phyloP scores from a whole-genome alignment of 176 grass and related monocot genomes.

The Juncus effusus region DNA sequence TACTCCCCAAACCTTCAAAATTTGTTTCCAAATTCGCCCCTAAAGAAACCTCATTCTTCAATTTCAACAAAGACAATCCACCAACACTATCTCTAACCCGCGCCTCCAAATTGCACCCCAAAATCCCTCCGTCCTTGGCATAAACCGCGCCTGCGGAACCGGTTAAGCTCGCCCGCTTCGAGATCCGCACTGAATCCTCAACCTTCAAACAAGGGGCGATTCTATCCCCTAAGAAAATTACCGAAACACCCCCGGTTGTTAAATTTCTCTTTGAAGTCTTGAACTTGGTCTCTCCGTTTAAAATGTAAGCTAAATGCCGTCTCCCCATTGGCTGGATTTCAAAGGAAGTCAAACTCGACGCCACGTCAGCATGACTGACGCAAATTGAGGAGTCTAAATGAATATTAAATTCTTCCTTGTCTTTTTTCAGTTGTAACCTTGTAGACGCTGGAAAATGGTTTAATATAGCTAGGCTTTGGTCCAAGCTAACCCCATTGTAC shows the following conservation, averaged over 20 bases:
- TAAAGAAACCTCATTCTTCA: slow-evolving; percentile 52
- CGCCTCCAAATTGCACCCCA: slow-evolving; percentile 58
- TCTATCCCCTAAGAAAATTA: slow-evolving; percentile 67
- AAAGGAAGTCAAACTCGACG: slow-evolving; percentile 63
- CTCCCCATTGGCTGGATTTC: slow-evolving; percentile 66
- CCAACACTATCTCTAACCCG: slow-evolving; percentile 43
- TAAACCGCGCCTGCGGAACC: slow-evolving; percentile 55
- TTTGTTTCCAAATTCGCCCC: slow-evolving; percentile 64
- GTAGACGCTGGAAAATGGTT: slow-evolving; percentile 49
- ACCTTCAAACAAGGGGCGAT: slow-evolving; percentile 60
- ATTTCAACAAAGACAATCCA: slow-evolving; percentile 56
- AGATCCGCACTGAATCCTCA: slow-evolving; percentile 57
- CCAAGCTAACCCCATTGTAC: slow-evolving; percentile 61
- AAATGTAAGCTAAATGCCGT: slow-evolving; percentile 48
- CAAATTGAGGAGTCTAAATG: slow-evolving; percentile 74
- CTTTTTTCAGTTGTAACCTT: slow-evolving; percentile 72
- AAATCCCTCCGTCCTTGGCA: slow-evolving; percentile 45
- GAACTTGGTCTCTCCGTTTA: slow-evolving; percentile 70
- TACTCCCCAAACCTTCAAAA: slow-evolving; percentile 56
- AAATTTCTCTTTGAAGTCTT: slow-evolving; percentile 58
- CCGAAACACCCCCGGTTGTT: slow-evolving; percentile 61
- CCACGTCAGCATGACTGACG: slow-evolving; percentile 60
- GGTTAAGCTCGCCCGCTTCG: slow-evolving; percentile 47
- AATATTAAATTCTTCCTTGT: slow-evolving; percentile 80
- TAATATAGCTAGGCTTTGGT: slow-evolving; percentile 45